Evolutionary conservation across 371 early-diverging fungal genomes (phyloP).

Genomic region (Funneliformis caledonium): DNA sequence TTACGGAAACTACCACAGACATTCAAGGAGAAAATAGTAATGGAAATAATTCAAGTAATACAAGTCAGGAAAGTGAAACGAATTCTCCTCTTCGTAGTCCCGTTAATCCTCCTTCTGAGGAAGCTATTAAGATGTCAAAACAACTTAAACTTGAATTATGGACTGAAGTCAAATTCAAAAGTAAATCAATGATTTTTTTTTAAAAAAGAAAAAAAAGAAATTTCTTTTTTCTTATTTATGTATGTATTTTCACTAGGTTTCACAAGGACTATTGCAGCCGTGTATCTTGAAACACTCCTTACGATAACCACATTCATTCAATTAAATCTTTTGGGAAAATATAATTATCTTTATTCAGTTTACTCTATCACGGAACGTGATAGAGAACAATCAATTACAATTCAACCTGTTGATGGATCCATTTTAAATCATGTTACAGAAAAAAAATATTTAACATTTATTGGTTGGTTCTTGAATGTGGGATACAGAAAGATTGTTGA

Average conservation of each 20-base stretch:
- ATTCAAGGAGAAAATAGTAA: background rate
- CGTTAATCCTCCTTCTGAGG: background rate
- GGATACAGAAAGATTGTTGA: constrained; percentile 82
- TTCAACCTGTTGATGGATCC: constrained; percentile 45
- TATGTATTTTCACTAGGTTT: constrained; percentile 59
- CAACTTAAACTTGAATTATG: constrained; percentile 78
- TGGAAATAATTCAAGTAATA: constrained; percentile 2
- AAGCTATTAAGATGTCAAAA: constrained; percentile 40
- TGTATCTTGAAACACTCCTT: constrained; percentile 83
- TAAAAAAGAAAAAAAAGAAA: background rate
- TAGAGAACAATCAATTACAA: constrained; percentile 49
- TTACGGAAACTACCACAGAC: constrained; percentile 6
- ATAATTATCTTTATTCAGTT: constrained; percentile 90
- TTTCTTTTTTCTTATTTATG: background rate
- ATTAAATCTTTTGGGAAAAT: constrained; percentile 89
- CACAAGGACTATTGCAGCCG: constrained; percentile 76
- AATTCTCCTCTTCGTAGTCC: background rate
- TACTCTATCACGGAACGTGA: constrained; percentile 51
- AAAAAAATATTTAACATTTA: constrained; percentile 83
- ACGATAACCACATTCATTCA: constrained; percentile 84
- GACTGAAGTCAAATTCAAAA: constrained; percentile 86
- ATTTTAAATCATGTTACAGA: constrained; percentile 64
- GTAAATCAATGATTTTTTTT: constrained; percentile 50
- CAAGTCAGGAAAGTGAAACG: background rate
- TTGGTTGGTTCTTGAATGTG: constrained; percentile 91